phyloP scores from a whole-genome alignment of 2,329 filamentous ascomycete species.

The Hypoxylon sp. region DNA sequence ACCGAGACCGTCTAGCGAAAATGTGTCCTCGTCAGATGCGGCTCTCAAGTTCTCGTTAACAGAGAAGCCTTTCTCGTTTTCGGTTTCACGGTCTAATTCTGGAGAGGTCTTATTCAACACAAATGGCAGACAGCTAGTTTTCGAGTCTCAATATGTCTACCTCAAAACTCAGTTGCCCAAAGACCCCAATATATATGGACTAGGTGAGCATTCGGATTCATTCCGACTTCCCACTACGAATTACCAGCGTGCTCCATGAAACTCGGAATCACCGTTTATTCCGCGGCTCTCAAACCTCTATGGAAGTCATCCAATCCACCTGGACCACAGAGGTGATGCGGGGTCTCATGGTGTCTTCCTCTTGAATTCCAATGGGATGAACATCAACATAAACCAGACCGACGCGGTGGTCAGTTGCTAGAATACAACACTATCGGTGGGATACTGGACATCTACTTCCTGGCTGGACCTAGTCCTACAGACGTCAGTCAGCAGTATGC shows the following conservation, averaged over 20 bases:
- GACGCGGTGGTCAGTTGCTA: constrained; percentile 68
- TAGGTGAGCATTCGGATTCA: constrained; percentile 73
- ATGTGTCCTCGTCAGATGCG: constrained; percentile 41
- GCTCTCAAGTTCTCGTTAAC: constrained; percentile 61
- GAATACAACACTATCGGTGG: constrained; percentile 78
- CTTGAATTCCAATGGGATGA: constrained; percentile 74
- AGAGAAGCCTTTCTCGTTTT: constrained; percentile 74
- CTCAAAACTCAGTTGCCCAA: constrained; percentile 70
- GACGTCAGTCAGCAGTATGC: constrained; percentile 64
- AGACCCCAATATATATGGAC: constrained; percentile 71
- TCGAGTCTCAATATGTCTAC: constrained; percentile 62
- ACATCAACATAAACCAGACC: constrained; percentile 61
- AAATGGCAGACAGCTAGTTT: constrained; percentile 55
- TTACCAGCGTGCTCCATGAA: constrained; percentile 72
- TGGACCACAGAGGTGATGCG: constrained; percentile 67
- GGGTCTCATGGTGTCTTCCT: constrained; percentile 71
- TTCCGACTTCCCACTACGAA: constrained; percentile 68
- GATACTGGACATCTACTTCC: constrained; percentile 71
- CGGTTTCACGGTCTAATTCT: constrained; percentile 60
- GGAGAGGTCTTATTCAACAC: constrained; percentile 70
- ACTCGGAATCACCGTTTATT: constrained; percentile 66
- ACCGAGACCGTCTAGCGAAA: constrained; percentile 37
- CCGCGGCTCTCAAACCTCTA: constrained; percentile 67
- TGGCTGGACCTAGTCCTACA: constrained; percentile 63
- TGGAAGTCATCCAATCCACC: constrained; percentile 73